Percentiles rank a stretch among this genome's conserved stretches.
Conservation (phyloP, 164 flowering plant genomes). For the Chloranthus sessilifolius region DNA sequence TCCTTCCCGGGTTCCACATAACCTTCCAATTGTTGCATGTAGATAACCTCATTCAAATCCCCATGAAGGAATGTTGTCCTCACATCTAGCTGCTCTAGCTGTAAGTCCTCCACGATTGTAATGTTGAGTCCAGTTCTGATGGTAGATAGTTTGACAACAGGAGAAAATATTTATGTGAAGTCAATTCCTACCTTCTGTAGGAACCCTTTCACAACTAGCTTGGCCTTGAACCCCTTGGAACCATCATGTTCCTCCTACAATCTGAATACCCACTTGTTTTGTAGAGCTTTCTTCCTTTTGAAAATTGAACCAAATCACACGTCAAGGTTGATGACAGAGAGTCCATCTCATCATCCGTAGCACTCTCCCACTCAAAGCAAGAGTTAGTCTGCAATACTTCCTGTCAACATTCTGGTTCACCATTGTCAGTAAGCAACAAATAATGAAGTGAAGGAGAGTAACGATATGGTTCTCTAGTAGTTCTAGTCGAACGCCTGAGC, state of each 20-base stretch:
- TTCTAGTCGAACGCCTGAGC: not conserved
- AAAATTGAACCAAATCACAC: not conserved
- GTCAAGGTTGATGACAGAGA: not conserved
- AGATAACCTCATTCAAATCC: no score
- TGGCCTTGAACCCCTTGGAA: not conserved
- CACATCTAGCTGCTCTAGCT: no score
- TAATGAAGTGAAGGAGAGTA: not conserved
- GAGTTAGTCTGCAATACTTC: not conserved
- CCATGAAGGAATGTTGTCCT: not conserved
- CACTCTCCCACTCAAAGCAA: not conserved
- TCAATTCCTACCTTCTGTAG: not conserved
- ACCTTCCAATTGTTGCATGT: not conserved
- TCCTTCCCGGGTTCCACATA: not conserved
- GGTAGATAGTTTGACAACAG: no score
- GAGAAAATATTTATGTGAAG: not conserved
- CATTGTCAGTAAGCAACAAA: not conserved
- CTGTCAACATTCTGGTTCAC: not conserved
- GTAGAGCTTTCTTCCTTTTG: not conserved
- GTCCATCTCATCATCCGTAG: not conserved
- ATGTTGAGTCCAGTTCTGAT: not conserved
- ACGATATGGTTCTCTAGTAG: not conserved
- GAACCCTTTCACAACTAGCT: not conserved
- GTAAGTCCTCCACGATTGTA: not conserved
- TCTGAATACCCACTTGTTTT: slow-evolving; percentile 1
- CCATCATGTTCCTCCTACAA: not conserved